A percentile compares a stretch with the other conserved stretches of the same genome.
phyloP scores from a whole-genome alignment of 345 rosid genomes.

The Brassica juncea region DNA sequence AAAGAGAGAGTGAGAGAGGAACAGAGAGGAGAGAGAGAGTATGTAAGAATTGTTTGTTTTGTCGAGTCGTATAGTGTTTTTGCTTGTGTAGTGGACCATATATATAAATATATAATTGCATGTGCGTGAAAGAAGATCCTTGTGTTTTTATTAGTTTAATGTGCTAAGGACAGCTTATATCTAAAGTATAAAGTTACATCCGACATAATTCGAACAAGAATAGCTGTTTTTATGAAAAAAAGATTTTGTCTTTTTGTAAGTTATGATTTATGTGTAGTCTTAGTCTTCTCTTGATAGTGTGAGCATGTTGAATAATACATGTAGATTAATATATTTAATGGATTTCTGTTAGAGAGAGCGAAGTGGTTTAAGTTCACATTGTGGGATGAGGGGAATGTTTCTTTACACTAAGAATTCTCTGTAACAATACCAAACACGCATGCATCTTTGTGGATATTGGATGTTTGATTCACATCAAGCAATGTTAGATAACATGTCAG shows the following conservation, averaged over 20 bases:
- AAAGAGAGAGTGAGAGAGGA: background rate
- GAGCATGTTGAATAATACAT: slow-evolving; percentile 13
- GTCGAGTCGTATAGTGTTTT: background rate
- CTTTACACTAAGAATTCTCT: slow-evolving; percentile 42
- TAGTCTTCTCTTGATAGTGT: slow-evolving; percentile 14
- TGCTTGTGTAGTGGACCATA: slow-evolving; percentile 3
- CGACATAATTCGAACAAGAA: slow-evolving; percentile 19
- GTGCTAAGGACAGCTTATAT: slow-evolving; percentile 20
- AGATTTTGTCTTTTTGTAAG: slow-evolving; percentile 13
- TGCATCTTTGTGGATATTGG: slow-evolving; percentile 31
- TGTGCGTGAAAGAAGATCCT: slow-evolving; percentile 20
- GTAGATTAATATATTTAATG: background rate
- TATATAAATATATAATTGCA: slow-evolving; percentile 16
- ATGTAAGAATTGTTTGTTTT: slow-evolving; percentile 2
- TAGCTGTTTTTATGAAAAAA: slow-evolving; percentile 31
- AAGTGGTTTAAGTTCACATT: slow-evolving; percentile 22
- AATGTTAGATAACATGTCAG: slow-evolving; percentile 43
- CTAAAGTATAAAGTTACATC: slow-evolving; percentile 26
- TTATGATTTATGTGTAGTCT: slow-evolving; percentile 26
- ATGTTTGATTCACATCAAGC: slow-evolving; percentile 32
- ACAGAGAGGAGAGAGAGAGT: background rate
- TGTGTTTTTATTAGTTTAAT: slow-evolving; percentile 23
- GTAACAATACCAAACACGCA: slow-evolving; percentile 32
- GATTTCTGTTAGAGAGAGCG: background rate
- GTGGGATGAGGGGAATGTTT: slow-evolving; percentile 33